Evolutionary conservation across 306 rosid genomes (phyloP), one percentile per base, ranked within the genome.

Genomic region (Datisca glomerata): DNA sequence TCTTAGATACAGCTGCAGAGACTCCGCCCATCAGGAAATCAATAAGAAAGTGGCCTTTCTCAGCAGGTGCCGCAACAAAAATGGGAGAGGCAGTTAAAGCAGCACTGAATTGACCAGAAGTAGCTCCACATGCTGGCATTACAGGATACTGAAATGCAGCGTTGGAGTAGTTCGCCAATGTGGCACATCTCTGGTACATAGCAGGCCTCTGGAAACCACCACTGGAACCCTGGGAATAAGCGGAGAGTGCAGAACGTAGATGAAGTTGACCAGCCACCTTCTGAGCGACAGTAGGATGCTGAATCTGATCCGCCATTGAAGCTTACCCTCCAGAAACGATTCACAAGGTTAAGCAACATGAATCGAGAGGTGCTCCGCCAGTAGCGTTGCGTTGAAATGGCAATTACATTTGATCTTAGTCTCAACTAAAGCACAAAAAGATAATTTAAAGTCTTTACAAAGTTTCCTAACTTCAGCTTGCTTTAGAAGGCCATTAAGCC

Each of bases 1-100:
- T 86, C 49, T 86, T 86, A 25, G 96, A 86, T 10, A 86, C 96
- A 3, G 96, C 96, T 18, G 92, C 96, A 24, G 94, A 86, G 36
- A 86, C 96, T 39, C 94, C 96, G 38, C 94, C 94, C 94, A 86
- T 79, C 24, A 86, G 79, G 70, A 86, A 86, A 57, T 79, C 96
- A 12, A 82, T 3, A 1, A 74, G 0, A 52, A 87, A 87, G 16
- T 61, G 8, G 12, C 96, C 63, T 70, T 87, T 82, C 75, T 87
- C 93, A 0, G 75, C 74, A 1, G 94, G 94, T 53, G 96, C 93
- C 4, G 79, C 80, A 4, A 61, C 81, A 36, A 79, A 82, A 36
- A 87, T 37, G 14, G 91, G 96, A 18, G 91, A 78, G n/a, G 86
- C 55, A n/a, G 81, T 59, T 34, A 84, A 53, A 12, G 71, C 34